Percentiles rank a stretch among this genome's conserved stretches.
phyloP scores from a whole-genome alignment of 495 filamentous ascomycete species.

The Xylaria castorea region DNA sequence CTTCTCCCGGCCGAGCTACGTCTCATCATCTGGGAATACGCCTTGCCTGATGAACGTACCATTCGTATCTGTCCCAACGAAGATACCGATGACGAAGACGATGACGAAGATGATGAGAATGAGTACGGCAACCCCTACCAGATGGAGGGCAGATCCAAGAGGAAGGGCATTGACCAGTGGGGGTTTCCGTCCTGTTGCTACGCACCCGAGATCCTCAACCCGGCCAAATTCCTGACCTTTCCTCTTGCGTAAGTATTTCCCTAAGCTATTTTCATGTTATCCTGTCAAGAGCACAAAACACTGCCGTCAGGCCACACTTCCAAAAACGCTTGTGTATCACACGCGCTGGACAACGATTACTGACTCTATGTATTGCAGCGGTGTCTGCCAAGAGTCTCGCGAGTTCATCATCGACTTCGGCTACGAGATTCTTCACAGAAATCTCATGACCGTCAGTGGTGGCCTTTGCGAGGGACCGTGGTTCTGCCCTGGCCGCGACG shows the following conservation, averaged over 20 bases:
- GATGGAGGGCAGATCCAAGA: too few species aligned
- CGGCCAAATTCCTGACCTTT: neutral
- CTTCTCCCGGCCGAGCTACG: neutral
- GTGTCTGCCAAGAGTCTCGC: neutral
- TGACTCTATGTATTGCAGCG: neutral
- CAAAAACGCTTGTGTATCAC: neutral
- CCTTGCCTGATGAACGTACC: neutral
- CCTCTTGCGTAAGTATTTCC: slow-evolving; percentile 9
- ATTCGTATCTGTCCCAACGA: neutral
- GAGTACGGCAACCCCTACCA: neutral
- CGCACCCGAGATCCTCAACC: neutral
- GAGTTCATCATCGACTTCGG: slow-evolving; percentile 6
- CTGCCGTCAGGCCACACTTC: neutral
- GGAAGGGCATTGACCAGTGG: slow-evolving; percentile 4
- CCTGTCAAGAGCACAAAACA: neutral
- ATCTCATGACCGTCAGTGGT: too few species aligned
- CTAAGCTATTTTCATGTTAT: neutral
- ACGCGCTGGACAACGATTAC: neutral
- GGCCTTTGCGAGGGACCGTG: neutral
- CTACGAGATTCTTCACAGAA: neutral
- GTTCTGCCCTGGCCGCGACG: neutral
- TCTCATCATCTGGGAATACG: slow-evolving; percentile 10
- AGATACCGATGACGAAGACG: neutral
- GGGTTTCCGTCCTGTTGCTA: neutral
- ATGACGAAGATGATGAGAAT: neutral